Percentiles rank a stretch among this genome's conserved stretches.
Evolutionary conservation across 805 yeast genomes (phyloP).

Genomic region (Cephaloascus albidus): DNA sequence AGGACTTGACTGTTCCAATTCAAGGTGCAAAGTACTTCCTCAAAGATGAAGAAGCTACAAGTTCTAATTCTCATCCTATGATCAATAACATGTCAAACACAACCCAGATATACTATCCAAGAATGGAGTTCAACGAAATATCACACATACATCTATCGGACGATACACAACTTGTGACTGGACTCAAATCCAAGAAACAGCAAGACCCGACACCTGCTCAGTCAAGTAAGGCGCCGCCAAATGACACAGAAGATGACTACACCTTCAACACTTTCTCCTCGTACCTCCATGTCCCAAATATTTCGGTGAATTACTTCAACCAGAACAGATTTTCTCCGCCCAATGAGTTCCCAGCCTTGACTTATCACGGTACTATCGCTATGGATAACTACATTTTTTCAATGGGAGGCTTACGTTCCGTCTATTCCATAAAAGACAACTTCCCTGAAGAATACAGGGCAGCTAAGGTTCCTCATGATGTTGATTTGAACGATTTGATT

Average conservation of each 20-base stretch:
- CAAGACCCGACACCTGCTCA: background rate
- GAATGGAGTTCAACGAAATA: background rate
- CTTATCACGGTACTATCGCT: conserved; percentile 33
- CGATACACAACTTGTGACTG: background rate
- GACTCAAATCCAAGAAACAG: background rate
- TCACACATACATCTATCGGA: background rate
- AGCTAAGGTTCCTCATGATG: background rate
- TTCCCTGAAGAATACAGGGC: conserved; percentile 9
- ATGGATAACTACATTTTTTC: conserved; percentile 25
- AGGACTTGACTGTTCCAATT: background rate
- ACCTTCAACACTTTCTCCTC: background rate
- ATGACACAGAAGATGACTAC: background rate
- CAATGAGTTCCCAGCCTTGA: conserved; percentile 23
- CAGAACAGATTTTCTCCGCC: background rate
- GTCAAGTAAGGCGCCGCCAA: background rate
- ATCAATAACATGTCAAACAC: background rate
- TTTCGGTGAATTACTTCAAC: background rate
- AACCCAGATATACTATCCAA: background rate
- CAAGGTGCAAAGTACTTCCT: background rate
- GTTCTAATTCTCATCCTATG: background rate
- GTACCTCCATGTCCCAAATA: background rate
- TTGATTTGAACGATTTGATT: background rate
- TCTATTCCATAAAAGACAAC: conserved; percentile 9
- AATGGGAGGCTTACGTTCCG: conserved; percentile 35
- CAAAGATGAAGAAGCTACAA: background rate